phyloP scores from a whole-genome alignment of 257 asterid species.

The Solanum neorickii region DNA sequence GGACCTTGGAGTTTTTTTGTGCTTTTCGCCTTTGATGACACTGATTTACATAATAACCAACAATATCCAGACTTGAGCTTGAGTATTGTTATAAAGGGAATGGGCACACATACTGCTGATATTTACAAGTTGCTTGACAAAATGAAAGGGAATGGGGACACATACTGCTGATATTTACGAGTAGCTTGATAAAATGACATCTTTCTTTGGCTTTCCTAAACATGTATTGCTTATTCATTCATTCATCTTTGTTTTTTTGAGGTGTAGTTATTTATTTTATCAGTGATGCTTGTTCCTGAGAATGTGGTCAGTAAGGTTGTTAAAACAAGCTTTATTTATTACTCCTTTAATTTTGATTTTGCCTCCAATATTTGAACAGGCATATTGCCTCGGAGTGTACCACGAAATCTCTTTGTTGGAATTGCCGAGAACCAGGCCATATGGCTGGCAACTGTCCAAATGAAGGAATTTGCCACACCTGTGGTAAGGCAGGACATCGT shows the following conservation, averaged over 20 bases:
- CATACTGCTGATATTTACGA: not conserved
- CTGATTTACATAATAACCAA: not conserved
- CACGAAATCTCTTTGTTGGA: slow-evolving; percentile 37
- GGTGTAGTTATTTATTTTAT: not conserved
- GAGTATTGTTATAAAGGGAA: not conserved
- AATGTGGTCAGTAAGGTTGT: not conserved
- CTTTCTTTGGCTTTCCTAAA: not conserved
- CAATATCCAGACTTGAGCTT: not conserved
- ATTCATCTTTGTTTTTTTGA: not conserved
- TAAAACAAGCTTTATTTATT: not conserved
- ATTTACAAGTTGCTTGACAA: not conserved
- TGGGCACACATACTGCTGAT: not conserved
- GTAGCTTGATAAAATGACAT: not conserved
- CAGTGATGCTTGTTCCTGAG: not conserved
- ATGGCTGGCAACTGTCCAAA: slow-evolving; percentile 51
- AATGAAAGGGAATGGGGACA: not conserved
- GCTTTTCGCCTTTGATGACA: too few species aligned
- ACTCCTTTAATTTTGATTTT: not conserved
- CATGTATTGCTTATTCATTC: not conserved
- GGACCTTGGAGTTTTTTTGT: too few species aligned
- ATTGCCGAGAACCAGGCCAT: slow-evolving; percentile 53
- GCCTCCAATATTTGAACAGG: slow-evolving; percentile 14
- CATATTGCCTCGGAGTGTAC: slow-evolving; percentile 39
- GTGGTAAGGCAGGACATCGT: slow-evolving; percentile 43
- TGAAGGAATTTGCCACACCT: slow-evolving; percentile 51